These are phyloP conservation scores for Ophidiomyces ophidiicola DNA, from an alignment of 2,329 filamentous ascomycete genomes.

Conservation along the genomic window DNA sequence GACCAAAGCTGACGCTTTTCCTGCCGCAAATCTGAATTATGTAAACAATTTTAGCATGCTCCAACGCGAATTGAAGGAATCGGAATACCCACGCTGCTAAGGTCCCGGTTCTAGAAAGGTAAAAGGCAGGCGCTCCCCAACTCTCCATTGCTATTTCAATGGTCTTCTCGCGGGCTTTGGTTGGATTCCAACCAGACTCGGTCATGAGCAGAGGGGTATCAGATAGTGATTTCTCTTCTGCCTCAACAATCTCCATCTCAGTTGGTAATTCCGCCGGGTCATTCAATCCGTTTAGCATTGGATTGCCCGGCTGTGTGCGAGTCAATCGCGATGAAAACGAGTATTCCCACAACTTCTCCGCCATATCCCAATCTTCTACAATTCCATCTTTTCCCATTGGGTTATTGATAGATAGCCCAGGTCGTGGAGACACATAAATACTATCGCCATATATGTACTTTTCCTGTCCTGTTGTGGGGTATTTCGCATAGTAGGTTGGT, in stretches of 20 bases:
- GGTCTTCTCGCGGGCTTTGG: slow-evolving; percentile 80
- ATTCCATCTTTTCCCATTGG: slow-evolving; percentile 81
- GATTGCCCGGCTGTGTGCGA: slow-evolving; percentile 56
- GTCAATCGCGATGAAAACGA: slow-evolving; percentile 81
- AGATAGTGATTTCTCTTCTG: slow-evolving; percentile 62
- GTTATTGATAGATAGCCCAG: slow-evolving; percentile 72
- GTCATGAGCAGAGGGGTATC: slow-evolving; percentile 90
- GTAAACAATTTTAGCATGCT: slow-evolving; percentile 8
- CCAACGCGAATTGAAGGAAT: neutral
- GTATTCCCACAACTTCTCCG: slow-evolving; percentile 82
- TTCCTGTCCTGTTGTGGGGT: slow-evolving; percentile 41
- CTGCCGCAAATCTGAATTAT: slow-evolving; percentile 58
- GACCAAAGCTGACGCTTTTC: slow-evolving; percentile 85
- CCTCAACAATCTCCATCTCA: slow-evolving; percentile 48
- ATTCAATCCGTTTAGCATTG: slow-evolving; percentile 67
- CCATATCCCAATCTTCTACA: slow-evolving; percentile 93
- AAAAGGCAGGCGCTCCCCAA: slow-evolving; percentile 92
- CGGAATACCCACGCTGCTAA: slow-evolving; percentile 54
- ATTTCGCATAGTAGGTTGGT: slow-evolving; percentile 73
- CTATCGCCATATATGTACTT: slow-evolving; percentile 76
- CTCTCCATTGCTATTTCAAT: slow-evolving; percentile 96
- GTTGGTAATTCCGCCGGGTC: slow-evolving; percentile 50
- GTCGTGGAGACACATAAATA: slow-evolving; percentile 63
- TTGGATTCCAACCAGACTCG: slow-evolving; percentile 82
- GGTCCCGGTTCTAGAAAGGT: slow-evolving; percentile 77